A percentile compares a stretch with the other conserved stretches of the same genome.
Evolutionary conservation across 1,139 yeast genomes (phyloP).

Genomic region (Protomyces inouyei): DNA sequence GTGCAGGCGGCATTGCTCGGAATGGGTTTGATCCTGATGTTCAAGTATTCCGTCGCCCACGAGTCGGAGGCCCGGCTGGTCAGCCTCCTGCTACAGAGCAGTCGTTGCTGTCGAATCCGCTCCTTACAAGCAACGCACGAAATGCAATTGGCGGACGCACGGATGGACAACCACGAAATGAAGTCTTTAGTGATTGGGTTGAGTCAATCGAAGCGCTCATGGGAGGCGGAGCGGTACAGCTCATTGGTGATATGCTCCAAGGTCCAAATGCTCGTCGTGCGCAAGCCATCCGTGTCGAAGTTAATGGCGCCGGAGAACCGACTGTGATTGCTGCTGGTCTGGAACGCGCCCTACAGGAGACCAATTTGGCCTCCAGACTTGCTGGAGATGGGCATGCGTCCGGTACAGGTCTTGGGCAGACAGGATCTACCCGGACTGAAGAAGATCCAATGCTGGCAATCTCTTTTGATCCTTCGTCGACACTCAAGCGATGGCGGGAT

Average conservation of each 20-base stretch:
- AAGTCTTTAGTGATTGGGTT: constrained; percentile 28
- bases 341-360: constrained; percentile 21
- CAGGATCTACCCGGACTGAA: constrained; percentile 1
- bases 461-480: constrained; percentile 47
- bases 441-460: constrained; percentile 34
- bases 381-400: background rate
- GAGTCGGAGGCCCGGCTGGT: background rate
- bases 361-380: background rate
- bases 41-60: constrained; percentile 17
- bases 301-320: constrained; percentile 4
- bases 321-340: constrained; percentile 27
- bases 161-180: constrained; percentile 3
- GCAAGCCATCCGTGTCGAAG: constrained; percentile 27
- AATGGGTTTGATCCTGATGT: constrained; percentile 5
- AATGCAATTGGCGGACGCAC: background rate
- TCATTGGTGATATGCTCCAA: constrained; percentile 28
- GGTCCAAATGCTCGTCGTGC: constrained; percentile 13
- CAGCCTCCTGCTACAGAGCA: background rate
- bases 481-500: constrained; percentile 68
- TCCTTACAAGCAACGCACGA: constrained; percentile 5
- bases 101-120: constrained; percentile 5
- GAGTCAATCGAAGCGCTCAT: constrained; percentile 29
- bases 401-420: background rate
- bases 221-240: constrained; percentile 30
- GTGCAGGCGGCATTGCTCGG: background rate